Evolutionary conservation across 768 basidiomycete genomes (phyloP).

Genomic region (Mycena vitilis): DNA sequence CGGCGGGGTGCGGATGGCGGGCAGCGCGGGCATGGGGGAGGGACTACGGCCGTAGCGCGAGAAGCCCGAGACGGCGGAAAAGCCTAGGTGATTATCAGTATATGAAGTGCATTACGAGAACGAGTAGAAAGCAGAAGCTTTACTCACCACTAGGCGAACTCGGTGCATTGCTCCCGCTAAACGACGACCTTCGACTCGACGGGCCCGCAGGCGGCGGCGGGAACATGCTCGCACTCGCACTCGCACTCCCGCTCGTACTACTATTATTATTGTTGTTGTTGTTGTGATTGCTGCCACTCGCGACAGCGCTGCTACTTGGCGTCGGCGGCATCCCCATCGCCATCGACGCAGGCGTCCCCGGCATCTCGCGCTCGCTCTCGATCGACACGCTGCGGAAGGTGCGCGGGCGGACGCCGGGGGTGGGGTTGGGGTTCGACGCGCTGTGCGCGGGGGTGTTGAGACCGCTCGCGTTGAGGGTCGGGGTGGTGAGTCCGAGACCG

Average conservation of each 20-base stretch:
- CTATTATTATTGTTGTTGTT: background rate
- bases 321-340: background rate
- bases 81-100: conserved; percentile 29
- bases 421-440: background rate
- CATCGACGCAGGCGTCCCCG: conserved; percentile 23
- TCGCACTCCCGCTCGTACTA: background rate
- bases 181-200: conserved; percentile 72
- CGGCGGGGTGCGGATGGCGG: conserved; percentile 86
- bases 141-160: conserved; percentile 62
- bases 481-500: conserved; percentile 64
- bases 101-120: too few relatives aligned
- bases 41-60: conserved; percentile 80
- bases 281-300: background rate
- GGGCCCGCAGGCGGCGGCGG: conserved; percentile 70
- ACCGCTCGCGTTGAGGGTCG: conserved; percentile 37
- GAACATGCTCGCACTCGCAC: conserved; percentile 53
- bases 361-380: conserved; percentile 21
- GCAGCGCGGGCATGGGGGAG: conserved; percentile 91
- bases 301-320: background rate
- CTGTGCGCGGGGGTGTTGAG: background rate
- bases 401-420: background rate
- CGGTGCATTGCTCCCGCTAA: conserved; percentile 86
- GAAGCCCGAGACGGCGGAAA: conserved; percentile 57
- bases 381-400: conserved; percentile 7
- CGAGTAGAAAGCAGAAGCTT: background rate